Conservation (phyloP, 306 rosid genomes). For the Fagus sylvatica region DNA sequence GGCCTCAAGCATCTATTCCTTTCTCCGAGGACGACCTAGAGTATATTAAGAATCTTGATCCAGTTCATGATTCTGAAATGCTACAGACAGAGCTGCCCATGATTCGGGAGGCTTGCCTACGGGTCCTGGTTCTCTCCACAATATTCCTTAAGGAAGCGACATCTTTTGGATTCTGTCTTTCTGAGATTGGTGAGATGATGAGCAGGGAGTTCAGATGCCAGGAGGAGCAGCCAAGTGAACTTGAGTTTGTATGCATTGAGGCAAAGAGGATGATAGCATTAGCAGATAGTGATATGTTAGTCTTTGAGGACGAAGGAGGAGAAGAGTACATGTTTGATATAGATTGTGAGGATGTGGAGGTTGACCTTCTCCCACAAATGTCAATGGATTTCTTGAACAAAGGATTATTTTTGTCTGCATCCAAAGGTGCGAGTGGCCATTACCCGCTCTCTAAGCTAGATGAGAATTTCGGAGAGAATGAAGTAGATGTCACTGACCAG, state of each 20-base stretch:
- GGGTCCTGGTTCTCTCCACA: constrained; percentile 89
- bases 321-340: constrained; percentile 69
- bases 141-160: constrained; percentile 88
- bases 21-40: constrained; percentile 89
- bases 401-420: constrained; percentile 43
- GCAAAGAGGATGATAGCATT: constrained; percentile 62
- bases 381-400: constrained; percentile 33
- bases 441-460: constrained; percentile 65
- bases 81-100: constrained; percentile 79
- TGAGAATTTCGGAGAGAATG: constrained; percentile 76
- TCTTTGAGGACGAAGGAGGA: constrained; percentile 54
- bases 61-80: constrained; percentile 72
- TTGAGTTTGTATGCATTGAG: constrained; percentile 87
- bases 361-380: constrained; percentile 29
- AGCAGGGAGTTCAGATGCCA: constrained; percentile 78
- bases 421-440: constrained; percentile 46
- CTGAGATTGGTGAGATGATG: constrained; percentile 99
- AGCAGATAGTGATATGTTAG: constrained; percentile 51
- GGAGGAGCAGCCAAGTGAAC: constrained; percentile 97
- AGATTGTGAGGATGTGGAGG: constrained; percentile 66
- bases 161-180: constrained; percentile 73
- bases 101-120: constrained; percentile 93
- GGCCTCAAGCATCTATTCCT: constrained; percentile 99
- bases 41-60: constrained; percentile 64
- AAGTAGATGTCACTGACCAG: constrained; percentile 23